Base-by-base conservation (phyloP, 768 basidiomycete genomes). In the Boletus rubroflammeus region DNA sequence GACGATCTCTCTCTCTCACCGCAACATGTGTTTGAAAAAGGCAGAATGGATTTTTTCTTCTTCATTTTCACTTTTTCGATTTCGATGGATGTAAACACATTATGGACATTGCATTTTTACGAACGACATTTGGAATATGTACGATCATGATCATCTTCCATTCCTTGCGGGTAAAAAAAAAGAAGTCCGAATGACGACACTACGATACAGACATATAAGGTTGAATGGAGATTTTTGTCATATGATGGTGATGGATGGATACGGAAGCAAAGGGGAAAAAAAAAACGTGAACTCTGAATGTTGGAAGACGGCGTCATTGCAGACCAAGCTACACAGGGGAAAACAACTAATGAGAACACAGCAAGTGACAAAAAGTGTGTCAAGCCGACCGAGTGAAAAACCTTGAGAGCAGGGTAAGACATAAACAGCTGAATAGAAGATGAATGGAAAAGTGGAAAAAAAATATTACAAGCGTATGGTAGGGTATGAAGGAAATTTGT, bases 121-220 rank as follows among this genome's bases (percentile, higher is more conserved):
- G n/a, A 21, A 48, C 35, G 34, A 28, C 17, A 11, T 46, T 38
- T 50, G 40, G 53, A 54, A 47, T 67, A 68, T 66, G 57, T 62
- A 71, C 65, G 59, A 31, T 49, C 52, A 63, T 47, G 58, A 62
- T 55, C 58, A 62, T 66, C 57, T 57, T 61, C 61, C 64, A 53
- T 63, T 66, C 55, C 68, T 51, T 61, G 63, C 47, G 60, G 60
- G 61, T 61, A 63, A 58, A 51, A 47, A 25, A 29, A 21, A 29
- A 54, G 45, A 41, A 46, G 57, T 65, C 60, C 63, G 34, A 40
- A 45, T 34, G 50, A 48, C 47, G 60, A 59, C 41, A 55, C 59
- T 72, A 72, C 54, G 57, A 53, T 71, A 70, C 69, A 71, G 32
- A 67, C 55, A 61, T 60, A 62, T 61, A 59, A 56, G 23, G n/a